Evolutionary conservation across 306 rosid species (phyloP).

Genomic region (Rosa lucieae): DNA sequence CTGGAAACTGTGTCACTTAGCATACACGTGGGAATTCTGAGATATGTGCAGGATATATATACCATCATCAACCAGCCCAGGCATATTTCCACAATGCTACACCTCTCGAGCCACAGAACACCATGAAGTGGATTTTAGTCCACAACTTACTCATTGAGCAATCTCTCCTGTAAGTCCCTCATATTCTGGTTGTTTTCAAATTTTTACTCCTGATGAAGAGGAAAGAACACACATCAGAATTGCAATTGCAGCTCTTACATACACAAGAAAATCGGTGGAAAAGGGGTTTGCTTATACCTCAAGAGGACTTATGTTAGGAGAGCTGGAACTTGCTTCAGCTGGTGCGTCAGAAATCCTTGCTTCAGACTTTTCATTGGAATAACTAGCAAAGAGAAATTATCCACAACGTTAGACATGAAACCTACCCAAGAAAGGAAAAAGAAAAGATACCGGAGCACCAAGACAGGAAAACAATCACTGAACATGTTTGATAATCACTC

Average conservation of each 20-base stretch:
- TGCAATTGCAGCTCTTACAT: background rate
- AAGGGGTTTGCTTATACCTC: conserved; percentile 45
- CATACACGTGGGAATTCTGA: conserved; percentile 29
- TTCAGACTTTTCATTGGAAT: conserved; percentile 89
- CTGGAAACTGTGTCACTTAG: conserved; percentile 15
- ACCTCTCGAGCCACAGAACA: conserved; percentile 18
- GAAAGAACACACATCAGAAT: conserved; percentile 13
- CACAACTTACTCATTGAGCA: conserved; percentile 15
- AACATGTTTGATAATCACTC: background rate
- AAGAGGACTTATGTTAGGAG: conserved; percentile 27
- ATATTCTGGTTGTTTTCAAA: conserved; percentile 21
- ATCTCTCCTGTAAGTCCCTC: conserved; percentile 15
- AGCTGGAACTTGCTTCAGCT: conserved; percentile 42
- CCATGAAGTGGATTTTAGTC: conserved; percentile 10
- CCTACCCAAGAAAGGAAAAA: background rate
- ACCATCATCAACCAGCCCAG: conserved; percentile 21
- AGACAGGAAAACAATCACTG: background rate
- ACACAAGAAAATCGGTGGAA: background rate
- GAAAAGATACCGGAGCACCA: background rate
- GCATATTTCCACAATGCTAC: conserved; percentile 25
- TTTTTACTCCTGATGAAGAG: conserved; percentile 43
- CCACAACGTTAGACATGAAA: conserved; percentile 31
- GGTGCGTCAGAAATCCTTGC: conserved; percentile 59
- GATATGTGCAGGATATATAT: conserved; percentile 33
- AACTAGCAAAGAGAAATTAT: conserved; percentile 46